phyloP scores from a whole-genome alignment of 306 rosid species.

The Inga leiocalycina region DNA sequence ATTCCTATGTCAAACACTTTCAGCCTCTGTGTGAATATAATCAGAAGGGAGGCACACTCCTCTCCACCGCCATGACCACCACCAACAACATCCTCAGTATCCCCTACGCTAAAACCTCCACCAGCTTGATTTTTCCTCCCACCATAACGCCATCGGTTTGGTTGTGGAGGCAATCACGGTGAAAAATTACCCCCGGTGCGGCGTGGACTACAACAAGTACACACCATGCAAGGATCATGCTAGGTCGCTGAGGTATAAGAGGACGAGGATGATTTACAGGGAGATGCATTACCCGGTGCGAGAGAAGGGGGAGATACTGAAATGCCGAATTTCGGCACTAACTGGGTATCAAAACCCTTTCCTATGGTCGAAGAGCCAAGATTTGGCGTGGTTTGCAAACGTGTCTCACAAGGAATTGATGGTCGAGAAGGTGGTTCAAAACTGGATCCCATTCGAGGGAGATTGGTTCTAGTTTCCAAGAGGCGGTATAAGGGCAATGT shows the following conservation, averaged over 20 bases:
- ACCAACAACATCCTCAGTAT: background rate
- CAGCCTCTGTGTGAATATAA: background rate
- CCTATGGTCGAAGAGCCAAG: conserved; percentile 75
- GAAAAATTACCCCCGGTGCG: conserved; percentile 47
- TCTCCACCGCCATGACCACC: background rate
- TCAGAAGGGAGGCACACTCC: conserved; percentile 22
- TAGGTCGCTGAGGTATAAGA: conserved; percentile 47
- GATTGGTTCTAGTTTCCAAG: no score
- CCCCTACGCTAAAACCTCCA: conserved; percentile 22
- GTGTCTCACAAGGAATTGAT: no score
- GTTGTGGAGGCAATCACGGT: rapidly evolving
- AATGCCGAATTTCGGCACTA: conserved; percentile 74
- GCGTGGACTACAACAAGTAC: conserved; percentile 58
- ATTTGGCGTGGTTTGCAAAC: background rate
- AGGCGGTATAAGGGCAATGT: background rate
- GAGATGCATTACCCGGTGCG: conserved; percentile 82
- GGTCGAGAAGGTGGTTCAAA: no score
- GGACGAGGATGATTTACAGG: conserved; percentile 62
- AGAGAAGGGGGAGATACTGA: conserved; percentile 33
- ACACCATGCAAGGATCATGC: conserved; percentile 71
- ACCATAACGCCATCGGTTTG: conserved; percentile 37
- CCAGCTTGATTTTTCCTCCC: conserved; percentile 41
- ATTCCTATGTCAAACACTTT: no score
- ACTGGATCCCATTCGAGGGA: no score
- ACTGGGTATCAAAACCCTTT: conserved; percentile 64